phyloP scores from a whole-genome alignment of 495 filamentous ascomycete genomes.

The Pseudomonodictys pantanalensis region DNA sequence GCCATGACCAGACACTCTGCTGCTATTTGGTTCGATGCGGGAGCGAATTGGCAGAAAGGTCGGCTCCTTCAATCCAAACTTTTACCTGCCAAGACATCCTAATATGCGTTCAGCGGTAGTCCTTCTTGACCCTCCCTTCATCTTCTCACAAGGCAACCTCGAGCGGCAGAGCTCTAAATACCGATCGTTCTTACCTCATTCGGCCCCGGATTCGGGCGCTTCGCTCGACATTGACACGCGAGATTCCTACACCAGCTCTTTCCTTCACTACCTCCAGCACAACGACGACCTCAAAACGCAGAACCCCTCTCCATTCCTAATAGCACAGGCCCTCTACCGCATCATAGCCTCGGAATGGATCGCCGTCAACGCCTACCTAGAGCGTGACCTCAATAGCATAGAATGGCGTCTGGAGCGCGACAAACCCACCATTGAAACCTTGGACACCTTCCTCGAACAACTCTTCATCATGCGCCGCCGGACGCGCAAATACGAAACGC shows the following conservation, averaged over 20 bases:
- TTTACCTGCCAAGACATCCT: not conserved
- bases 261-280: not conserved
- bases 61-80: not conserved
- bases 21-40: conserved; percentile 3
- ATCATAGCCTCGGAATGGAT: conserved; percentile 32
- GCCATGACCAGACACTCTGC: conserved; percentile 5
- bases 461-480: conserved; percentile 25
- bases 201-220: too few relatives aligned
- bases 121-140: conserved; percentile 29
- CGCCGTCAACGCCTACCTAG: conserved; percentile 27
- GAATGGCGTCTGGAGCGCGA: conserved; percentile 26
- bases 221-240: conserved; percentile 3
- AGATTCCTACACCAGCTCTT: not conserved
- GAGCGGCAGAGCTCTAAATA: conserved; percentile 6
- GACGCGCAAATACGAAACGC: conserved; percentile 17
- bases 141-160: not conserved
- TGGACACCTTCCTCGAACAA: conserved; percentile 17
- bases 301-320: conserved; percentile 5
- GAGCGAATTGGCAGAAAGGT: not conserved
- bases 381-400: conserved; percentile 28
- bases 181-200: not conserved
- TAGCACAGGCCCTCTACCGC: conserved; percentile 25
- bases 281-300: not conserved
- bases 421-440: conserved; percentile 6
- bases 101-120: conserved; percentile 20